Evolutionary conservation across 2,329 filamentous ascomycete species (phyloP), one percentile per base, ranked within the genome.

Genomic region (Aureobasidium sp.): DNA sequence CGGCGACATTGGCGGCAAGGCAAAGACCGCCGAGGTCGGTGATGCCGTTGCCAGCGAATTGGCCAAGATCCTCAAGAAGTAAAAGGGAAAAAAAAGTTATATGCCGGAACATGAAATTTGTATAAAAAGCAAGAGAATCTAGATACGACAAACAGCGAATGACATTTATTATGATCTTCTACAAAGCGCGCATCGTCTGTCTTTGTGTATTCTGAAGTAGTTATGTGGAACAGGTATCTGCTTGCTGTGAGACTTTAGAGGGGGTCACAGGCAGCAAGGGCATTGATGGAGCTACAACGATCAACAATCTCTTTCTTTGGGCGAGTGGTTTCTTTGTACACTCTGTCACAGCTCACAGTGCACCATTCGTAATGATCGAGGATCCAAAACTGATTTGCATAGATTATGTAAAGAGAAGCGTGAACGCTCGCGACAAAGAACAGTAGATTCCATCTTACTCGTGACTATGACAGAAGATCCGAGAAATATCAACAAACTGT

Each of bases 1-100:
- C 16, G 87, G 84, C 73, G 93, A 97, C 73, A 89, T 97, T 67
- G 91, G 90, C 52, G 93, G 94, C 62, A 83, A 76, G 59, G 81
- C 86, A 11, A 84, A 81, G 65, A 97, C 93, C 5, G 79, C 75
- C 48, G 85, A 94, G 70, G 88, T 90, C n/a, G 91, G 91, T 63
- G 89, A 97, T 75, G 90, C 89, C 1, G 81, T 97, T 65, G 86
- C 86, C 2, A 82, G 82, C 52, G 87, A 96, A 79, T 77, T 96
- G 63, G 81, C 83, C 73, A 85, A 84, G 74, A 76, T 91, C 55
- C 79, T 94, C 68, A 80, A 82, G 25, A 61, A 48, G 34, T 48
- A 41, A 61, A 61, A 50, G 34, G 8, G 13, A 16, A 9, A 36
- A n/a, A 39, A 48, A 42, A 58, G 13, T 7, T 44, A 48, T 48